A percentile compares a stretch with the other conserved stretches of the same genome.
Evolutionary conservation across 345 rosid species (phyloP).

Genomic region (Boechera divaricarpa): DNA sequence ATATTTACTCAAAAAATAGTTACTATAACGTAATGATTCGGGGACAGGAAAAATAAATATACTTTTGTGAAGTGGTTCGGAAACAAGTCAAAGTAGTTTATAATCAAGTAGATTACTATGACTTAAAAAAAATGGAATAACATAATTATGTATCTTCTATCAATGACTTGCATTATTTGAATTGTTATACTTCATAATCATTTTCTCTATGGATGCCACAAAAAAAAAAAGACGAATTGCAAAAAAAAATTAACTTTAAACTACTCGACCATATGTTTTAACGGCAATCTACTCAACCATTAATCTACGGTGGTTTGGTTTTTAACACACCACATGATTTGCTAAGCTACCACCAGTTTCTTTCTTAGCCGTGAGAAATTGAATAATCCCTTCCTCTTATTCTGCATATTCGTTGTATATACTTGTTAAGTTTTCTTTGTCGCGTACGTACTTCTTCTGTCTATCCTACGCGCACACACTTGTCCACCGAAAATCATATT

Average conservation of each 20-base stretch:
- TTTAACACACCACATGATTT: constrained; percentile 23
- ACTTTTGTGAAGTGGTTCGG: background rate
- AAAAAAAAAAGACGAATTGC: too few relatives aligned
- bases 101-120: background rate
- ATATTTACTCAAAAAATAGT: background rate
- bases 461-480: background rate
- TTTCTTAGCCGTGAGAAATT: constrained; percentile 11
- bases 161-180: background rate
- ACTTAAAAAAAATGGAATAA: background rate
- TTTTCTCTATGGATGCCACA: background rate
- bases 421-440: background rate
- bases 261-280: background rate
- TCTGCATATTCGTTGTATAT: constrained; percentile 28
- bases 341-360: background rate
- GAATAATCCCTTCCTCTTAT: constrained; percentile 22
- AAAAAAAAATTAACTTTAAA: too few relatives aligned
- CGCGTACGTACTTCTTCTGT: background rate
- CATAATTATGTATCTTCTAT: background rate
- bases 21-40: background rate
- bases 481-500: constrained; percentile 18
- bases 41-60: background rate
- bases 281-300: background rate
- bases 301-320: background rate
- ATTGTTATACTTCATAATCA: background rate
- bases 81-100: background rate